Percentiles rank a stretch among this genome's conserved stretches.
phyloP scores from a whole-genome alignment of 352 stramenopile species.

The Thraustochytrium sp. region DNA sequence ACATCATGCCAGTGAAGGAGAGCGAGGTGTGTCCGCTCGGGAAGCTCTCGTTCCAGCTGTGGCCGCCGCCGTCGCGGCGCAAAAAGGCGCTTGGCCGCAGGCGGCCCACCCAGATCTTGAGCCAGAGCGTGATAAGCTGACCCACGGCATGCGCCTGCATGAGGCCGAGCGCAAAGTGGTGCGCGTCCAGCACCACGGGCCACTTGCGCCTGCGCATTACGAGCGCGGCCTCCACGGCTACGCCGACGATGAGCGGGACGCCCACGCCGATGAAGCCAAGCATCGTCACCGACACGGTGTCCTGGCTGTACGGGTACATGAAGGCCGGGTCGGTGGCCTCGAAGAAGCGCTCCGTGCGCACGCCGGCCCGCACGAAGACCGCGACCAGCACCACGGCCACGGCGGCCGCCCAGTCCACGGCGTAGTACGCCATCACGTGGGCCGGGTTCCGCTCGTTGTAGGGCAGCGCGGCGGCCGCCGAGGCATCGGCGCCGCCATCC shows the following conservation, averaged over 20 bases:
- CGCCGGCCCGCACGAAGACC: background rate
- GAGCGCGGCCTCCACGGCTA: background rate
- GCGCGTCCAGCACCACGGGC: background rate
- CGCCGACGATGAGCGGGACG: background rate
- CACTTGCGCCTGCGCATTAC: background rate
- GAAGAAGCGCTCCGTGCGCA: background rate
- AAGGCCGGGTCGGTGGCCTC: background rate
- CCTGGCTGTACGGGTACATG: constrained; percentile 11
- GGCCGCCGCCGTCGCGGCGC: background rate
- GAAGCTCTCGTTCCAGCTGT: constrained; percentile 7
- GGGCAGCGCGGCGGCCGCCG: too few species aligned
- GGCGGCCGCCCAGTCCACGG: background rate
- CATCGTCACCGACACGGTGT: background rate
- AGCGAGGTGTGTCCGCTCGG: constrained; percentile 1
- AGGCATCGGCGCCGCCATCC: too few species aligned
- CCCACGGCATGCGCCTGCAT: background rate
- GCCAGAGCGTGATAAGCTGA: background rate
- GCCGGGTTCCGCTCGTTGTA: too few species aligned
- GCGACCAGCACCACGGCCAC: background rate
- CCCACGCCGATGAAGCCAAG: background rate
- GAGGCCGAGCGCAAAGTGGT: constrained; percentile 33
- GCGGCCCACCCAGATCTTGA: background rate
- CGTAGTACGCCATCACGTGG: background rate
- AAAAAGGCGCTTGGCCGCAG: constrained; percentile 12
- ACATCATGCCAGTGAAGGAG: background rate